Conservation (phyloP, 805 yeast genomes). For the Spencermartinsiella europaea region DNA sequence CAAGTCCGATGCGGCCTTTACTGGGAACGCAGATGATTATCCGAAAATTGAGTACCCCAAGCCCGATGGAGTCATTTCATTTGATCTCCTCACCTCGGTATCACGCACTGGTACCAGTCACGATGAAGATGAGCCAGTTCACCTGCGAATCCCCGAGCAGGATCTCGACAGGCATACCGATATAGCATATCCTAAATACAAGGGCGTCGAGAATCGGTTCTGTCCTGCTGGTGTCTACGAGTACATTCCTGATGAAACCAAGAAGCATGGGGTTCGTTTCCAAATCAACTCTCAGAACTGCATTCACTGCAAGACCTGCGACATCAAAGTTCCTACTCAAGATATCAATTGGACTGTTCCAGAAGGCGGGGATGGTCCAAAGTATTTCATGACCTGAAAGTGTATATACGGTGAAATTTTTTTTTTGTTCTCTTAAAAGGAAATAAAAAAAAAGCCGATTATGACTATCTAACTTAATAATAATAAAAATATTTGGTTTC, state of each 20-base stretch:
- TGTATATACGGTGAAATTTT: not conserved
- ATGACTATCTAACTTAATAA: not conserved
- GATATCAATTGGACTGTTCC: conserved; percentile 97
- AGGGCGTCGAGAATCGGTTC: conserved; percentile 87
- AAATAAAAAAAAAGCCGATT: not conserved
- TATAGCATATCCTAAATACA: conserved; percentile 62
- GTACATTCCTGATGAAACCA: conserved; percentile 64
- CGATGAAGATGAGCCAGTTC: conserved; percentile 90
- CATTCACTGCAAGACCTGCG: conserved; percentile 98
- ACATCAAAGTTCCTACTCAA: conserved; percentile 91
- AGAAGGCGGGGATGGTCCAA: conserved; percentile 99
- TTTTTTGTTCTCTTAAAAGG: not conserved
- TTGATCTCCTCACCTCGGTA: conserved; percentile 91
- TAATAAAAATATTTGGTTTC: not conserved
- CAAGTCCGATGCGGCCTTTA: conserved; percentile 64
- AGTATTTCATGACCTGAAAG: conserved; percentile 70
- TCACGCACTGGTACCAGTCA: conserved; percentile 95
- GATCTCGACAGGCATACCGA: conserved; percentile 56
- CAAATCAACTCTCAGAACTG: conserved; percentile 96
- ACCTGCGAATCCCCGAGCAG: conserved; percentile 50
- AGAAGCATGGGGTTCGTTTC: conserved; percentile 64
- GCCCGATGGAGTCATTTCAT: conserved; percentile 90
- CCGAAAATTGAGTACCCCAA: conserved; percentile 84
- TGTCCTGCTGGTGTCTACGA: conserved; percentile 99
- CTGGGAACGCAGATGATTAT: conserved; percentile 61